Evolutionary conservation across 2,329 filamentous ascomycete species (phyloP).

Genomic region (Diaporthe nobilis): DNA sequence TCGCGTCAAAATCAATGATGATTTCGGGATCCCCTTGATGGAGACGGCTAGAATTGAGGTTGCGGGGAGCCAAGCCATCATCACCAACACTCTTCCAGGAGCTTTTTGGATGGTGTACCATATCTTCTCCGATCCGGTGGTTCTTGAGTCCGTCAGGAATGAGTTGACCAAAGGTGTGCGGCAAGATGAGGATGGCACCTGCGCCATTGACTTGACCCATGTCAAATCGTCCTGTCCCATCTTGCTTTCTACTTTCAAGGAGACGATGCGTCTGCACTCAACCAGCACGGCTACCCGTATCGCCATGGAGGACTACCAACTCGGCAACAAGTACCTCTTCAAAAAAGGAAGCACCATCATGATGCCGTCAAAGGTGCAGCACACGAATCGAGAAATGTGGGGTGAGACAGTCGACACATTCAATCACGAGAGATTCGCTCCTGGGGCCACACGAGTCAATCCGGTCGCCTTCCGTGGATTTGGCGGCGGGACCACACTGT

Average conservation of each 20-base stretch:
- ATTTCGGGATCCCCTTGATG: slow-evolving; percentile 2
- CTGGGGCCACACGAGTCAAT: not conserved
- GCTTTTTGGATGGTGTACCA: slow-evolving; percentile 56
- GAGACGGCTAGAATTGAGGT: slow-evolving; percentile 48
- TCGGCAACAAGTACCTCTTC: slow-evolving; percentile 37
- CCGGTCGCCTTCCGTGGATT: slow-evolving; percentile 24
- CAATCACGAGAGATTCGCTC: slow-evolving; percentile 21
- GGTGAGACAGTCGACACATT: slow-evolving; percentile 11
- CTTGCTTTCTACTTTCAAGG: slow-evolving; percentile 55
- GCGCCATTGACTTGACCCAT: slow-evolving; percentile 47
- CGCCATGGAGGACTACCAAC: slow-evolving; percentile 32
- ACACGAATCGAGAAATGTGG: slow-evolving; percentile 2
- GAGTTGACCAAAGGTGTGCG: slow-evolving; percentile 34
- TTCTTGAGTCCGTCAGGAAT: slow-evolving; percentile 50
- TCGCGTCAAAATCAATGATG: slow-evolving; percentile 19
- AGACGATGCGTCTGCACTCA: slow-evolving; percentile 54
- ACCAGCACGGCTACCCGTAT: slow-evolving; percentile 49
- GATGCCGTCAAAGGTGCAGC: slow-evolving; percentile 18
- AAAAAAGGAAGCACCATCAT: slow-evolving; percentile 40
- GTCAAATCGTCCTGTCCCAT: slow-evolving; percentile 53
- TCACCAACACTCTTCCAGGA: slow-evolving; percentile 55
- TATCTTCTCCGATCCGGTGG: slow-evolving; percentile 50
- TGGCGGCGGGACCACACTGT: slow-evolving; percentile 7
- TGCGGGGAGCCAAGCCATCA: slow-evolving; percentile 52
- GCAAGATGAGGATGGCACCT: not conserved